These are phyloP conservation scores for Luzula sylvatica DNA, from an alignment of 176 grass and related monocot genomes.

Conservation along the genomic window DNA sequence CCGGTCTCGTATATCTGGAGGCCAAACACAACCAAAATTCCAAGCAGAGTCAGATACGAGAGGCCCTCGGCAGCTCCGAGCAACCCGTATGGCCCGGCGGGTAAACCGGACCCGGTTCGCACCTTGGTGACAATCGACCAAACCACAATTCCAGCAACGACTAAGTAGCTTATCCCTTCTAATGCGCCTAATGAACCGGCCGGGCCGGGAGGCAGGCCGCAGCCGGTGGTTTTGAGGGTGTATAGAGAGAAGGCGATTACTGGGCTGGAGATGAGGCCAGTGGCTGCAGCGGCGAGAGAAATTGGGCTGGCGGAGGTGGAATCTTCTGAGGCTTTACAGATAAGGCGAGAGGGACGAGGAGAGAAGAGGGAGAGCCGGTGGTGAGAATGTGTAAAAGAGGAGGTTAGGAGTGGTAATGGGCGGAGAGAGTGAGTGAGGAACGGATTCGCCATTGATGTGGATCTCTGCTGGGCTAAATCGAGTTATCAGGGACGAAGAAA, in stretches of 20 bases:
- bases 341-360: not conserved
- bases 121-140: constrained; percentile 74
- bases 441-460: not conserved
- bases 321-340: constrained; percentile 40
- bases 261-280: constrained; percentile 36
- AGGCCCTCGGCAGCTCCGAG: constrained; percentile 70
- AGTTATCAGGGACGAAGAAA: constrained; percentile 3
- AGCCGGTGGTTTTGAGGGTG: constrained; percentile 57
- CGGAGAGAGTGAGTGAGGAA: constrained; percentile 1
- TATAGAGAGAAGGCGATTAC: constrained; percentile 67
- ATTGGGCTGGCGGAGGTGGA: constrained; percentile 28
- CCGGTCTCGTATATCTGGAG: constrained; percentile 54
- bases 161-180: constrained; percentile 80
- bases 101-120: constrained; percentile 60
- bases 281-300: constrained; percentile 29
- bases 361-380: not conserved
- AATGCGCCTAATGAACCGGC: constrained; percentile 52
- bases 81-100: constrained; percentile 54
- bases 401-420: not conserved
- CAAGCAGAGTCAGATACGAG: constrained; percentile 37
- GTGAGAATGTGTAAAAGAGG: not conserved
- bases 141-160: constrained; percentile 40
- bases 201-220: constrained; percentile 60
- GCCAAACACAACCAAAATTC: constrained; percentile 49
- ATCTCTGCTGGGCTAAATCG: not conserved